Percentiles rank a stretch among this genome's conserved stretches.
These are phyloP conservation scores for Amaranthus hypochondriacus DNA, from an alignment of 148 eudicot species.

Conservation along the genomic window DNA sequence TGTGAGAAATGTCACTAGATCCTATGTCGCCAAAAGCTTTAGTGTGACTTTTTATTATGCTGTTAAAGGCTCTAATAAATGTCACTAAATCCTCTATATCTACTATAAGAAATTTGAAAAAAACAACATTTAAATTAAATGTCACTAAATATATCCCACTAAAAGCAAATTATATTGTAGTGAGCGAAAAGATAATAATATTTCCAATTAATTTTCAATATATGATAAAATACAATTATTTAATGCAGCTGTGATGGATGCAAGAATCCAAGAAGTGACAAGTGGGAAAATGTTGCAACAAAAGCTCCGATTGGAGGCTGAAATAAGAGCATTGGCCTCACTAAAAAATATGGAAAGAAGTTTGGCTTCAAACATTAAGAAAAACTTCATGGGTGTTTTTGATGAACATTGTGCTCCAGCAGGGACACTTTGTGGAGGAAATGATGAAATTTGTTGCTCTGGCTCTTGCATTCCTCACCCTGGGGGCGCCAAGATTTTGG, in stretches of 20 bases:
- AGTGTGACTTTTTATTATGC: too few relatives aligned
- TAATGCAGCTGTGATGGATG: neutral
- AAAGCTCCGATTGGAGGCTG: neutral
- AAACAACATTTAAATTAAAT: too few relatives aligned
- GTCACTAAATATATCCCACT: too few relatives aligned
- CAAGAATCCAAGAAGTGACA: neutral
- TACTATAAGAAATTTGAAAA: too few relatives aligned
- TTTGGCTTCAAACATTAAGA: neutral
- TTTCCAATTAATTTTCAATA: too few relatives aligned
- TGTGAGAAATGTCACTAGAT: too few relatives aligned
- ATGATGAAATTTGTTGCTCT: slow-evolving; percentile 2
- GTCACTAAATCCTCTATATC: too few relatives aligned
- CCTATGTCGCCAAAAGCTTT: too few relatives aligned
- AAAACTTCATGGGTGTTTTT: neutral
- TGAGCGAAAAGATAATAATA: too few relatives aligned
- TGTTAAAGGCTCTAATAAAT: too few relatives aligned
- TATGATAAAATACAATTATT: too few relatives aligned
- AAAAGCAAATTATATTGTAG: too few relatives aligned
- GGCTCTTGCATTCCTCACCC: slow-evolving; percentile 13
- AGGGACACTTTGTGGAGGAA: neutral
- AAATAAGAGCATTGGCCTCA: neutral
- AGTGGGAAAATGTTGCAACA: neutral
- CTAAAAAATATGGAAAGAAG: neutral
- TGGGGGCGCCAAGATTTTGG: neutral
- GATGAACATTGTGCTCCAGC: neutral